Percentiles rank a stretch among this genome's conserved stretches.
phyloP scores from a whole-genome alignment of 2,329 filamentous ascomycete species.

The Neurospora sp. region DNA sequence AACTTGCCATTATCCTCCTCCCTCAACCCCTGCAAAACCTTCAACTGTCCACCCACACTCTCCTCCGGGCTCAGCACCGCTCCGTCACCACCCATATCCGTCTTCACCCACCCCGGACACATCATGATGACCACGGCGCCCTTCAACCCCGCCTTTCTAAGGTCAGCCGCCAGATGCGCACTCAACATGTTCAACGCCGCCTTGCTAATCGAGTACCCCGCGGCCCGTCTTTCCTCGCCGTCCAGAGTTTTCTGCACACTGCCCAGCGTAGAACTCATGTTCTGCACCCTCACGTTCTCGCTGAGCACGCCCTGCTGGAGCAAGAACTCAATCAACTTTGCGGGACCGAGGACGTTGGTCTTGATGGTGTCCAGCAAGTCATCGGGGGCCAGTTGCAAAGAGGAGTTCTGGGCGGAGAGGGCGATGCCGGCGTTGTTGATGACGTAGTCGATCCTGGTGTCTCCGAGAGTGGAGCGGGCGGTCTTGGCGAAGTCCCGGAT shows the following conservation, averaged over 20 bases:
- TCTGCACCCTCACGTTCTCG: slow-evolving; percentile 23
- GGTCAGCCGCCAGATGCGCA: slow-evolving; percentile 17
- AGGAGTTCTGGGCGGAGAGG: slow-evolving; percentile 23
- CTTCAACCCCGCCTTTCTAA: slow-evolving; percentile 15
- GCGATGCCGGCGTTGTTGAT: slow-evolving; percentile 28
- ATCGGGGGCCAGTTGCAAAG: slow-evolving; percentile 27
- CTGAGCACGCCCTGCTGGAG: slow-evolving; percentile 19
- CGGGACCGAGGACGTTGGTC: slow-evolving; percentile 37
- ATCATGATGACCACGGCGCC: slow-evolving; percentile 21
- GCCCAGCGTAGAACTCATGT: slow-evolving; percentile 33
- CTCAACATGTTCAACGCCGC: slow-evolving; percentile 26
- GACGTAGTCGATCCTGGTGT: slow-evolving; percentile 26
- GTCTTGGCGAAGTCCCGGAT: slow-evolving; percentile 19
- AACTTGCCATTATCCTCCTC: slow-evolving; percentile 29
- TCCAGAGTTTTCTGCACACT: slow-evolving; percentile 22
- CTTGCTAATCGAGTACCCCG: slow-evolving; percentile 26
- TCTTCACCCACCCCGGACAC: slow-evolving; percentile 28
- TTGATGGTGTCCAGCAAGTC: slow-evolving; percentile 30
- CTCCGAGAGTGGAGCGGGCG: slow-evolving; percentile 19
- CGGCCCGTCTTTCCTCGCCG: slow-evolving; percentile 19
- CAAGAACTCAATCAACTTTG: slow-evolving; percentile 32
- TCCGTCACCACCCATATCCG: slow-evolving; percentile 22
- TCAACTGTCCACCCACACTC: slow-evolving; percentile 48
- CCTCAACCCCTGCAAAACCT: slow-evolving; percentile 64
- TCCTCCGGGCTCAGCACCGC: slow-evolving; percentile 20